phyloP scores from a whole-genome alignment of 345 rosid species.

The Hibiscus tridactylites region DNA sequence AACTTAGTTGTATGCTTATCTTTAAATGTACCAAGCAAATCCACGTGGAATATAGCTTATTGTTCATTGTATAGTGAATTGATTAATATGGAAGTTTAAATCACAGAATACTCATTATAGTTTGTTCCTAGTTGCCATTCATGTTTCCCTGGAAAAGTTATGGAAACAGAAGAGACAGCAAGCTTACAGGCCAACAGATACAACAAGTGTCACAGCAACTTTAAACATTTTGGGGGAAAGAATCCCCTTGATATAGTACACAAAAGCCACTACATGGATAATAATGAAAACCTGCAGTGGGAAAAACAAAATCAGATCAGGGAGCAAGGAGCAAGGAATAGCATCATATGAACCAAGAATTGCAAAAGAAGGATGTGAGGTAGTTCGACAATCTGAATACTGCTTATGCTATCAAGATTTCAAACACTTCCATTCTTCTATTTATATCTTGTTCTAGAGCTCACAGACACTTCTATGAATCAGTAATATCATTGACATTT shows the following conservation, averaged over 20 bases:
- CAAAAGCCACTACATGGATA: constrained; percentile 89
- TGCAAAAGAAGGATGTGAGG: not conserved
- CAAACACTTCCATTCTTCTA: not conserved
- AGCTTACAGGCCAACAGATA: constrained; percentile 86
- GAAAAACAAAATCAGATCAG: not conserved
- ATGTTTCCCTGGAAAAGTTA: not conserved
- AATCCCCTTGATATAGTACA: constrained; percentile 78
- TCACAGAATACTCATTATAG: not conserved
- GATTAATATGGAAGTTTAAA: not conserved
- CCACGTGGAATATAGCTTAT: not conserved
- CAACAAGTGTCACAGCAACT: constrained; percentile 85
- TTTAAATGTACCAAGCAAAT: not conserved
- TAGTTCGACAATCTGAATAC: not conserved
- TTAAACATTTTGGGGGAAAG: constrained; percentile 88
- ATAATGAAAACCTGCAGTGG: constrained; percentile 78
- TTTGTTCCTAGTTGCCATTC: not conserved
- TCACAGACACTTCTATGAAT: not conserved
- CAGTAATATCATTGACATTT: not conserved
- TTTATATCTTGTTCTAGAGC: not conserved
- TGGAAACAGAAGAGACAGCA: constrained; percentile 18
- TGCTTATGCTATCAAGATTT: not conserved
- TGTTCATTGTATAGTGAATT: too few relatives aligned
- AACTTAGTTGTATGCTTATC: not conserved
- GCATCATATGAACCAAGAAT: not conserved
- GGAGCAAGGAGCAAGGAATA: not conserved